phyloP scores from a whole-genome alignment of 306 rosid species.

The Rosa persica region DNA sequence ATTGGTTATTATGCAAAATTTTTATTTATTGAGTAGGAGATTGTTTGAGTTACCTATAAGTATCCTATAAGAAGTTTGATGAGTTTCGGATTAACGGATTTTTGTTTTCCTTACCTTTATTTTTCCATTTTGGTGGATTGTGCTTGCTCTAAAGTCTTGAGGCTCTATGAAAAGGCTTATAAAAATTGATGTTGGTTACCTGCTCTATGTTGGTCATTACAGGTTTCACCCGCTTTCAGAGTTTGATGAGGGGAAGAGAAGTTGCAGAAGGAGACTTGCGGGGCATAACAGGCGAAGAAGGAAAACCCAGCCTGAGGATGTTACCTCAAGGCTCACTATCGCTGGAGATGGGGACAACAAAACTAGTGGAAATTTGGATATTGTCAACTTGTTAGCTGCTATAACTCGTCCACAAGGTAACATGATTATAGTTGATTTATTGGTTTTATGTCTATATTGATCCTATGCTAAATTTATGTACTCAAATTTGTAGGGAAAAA shows the following conservation, averaged over 20 bases:
- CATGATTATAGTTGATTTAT: background rate
- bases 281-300: constrained; percentile 88
- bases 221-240: constrained; percentile 80
- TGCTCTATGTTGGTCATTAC: constrained; percentile 7
- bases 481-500: constrained; percentile 51
- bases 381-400: constrained; percentile 66
- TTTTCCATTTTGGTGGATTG: background rate
- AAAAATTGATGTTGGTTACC: too few relatives aligned
- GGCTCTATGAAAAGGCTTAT: background rate
- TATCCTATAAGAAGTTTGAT: background rate
- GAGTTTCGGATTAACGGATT: background rate
- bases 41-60: background rate
- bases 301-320: constrained; percentile 80
- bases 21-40: background rate
- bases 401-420: constrained; percentile 73
- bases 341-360: constrained; percentile 39
- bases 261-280: constrained; percentile 89
- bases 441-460: background rate
- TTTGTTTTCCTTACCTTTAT: too few relatives aligned
- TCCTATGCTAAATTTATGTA: constrained; percentile 18
- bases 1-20: background rate
- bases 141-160: background rate
- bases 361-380: constrained; percentile 50
- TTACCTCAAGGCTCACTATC: constrained; percentile 40
- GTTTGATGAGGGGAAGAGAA: constrained; percentile 88